These are phyloP conservation scores for Fusarium sp. DNA, from an alignment of 2,329 filamentous ascomycete species.

Conservation along the genomic window DNA sequence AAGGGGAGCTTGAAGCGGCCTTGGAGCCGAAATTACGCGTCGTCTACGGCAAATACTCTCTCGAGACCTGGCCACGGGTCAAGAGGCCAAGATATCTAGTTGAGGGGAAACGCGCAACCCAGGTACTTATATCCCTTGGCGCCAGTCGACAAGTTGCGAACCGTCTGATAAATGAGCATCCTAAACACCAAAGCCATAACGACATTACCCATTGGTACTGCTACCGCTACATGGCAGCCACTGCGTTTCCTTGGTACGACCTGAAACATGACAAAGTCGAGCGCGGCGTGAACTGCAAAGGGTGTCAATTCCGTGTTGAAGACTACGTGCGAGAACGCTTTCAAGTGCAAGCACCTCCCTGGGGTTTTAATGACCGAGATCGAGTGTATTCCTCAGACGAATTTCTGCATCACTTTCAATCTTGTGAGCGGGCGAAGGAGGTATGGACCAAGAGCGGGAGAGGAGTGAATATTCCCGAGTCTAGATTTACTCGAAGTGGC, in stretches of 20 bases:
- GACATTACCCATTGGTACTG: constrained; percentile 8
- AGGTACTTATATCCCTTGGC: background rate
- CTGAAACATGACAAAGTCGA: background rate
- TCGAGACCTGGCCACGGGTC: constrained; percentile 13
- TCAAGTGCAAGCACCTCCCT: background rate
- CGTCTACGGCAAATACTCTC: constrained; percentile 17
- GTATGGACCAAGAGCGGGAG: constrained; percentile 6
- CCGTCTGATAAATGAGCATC: background rate
- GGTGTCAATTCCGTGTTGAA: constrained; percentile 23
- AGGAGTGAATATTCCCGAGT: background rate
- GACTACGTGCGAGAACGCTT: background rate
- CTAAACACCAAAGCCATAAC: background rate
- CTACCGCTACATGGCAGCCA: constrained; percentile 19
- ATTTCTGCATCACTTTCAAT: constrained; percentile 11
- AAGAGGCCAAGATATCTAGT: constrained; percentile 16
- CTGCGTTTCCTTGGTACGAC: constrained; percentile 18
- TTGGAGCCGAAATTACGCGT: constrained; percentile 9
- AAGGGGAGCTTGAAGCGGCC: constrained; percentile 1
- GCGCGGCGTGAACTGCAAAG: constrained; percentile 18
- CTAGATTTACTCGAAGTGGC: constrained; percentile 2
- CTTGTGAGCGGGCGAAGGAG: constrained; percentile 2
- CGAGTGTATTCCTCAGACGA: constrained; percentile 6
- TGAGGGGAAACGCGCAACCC: background rate
- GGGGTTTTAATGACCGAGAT: constrained; percentile 24
- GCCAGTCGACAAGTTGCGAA: background rate